These are phyloP conservation scores for Populus ilicifolia DNA, from an alignment of 345 rosid genomes.

Conservation along the genomic window DNA sequence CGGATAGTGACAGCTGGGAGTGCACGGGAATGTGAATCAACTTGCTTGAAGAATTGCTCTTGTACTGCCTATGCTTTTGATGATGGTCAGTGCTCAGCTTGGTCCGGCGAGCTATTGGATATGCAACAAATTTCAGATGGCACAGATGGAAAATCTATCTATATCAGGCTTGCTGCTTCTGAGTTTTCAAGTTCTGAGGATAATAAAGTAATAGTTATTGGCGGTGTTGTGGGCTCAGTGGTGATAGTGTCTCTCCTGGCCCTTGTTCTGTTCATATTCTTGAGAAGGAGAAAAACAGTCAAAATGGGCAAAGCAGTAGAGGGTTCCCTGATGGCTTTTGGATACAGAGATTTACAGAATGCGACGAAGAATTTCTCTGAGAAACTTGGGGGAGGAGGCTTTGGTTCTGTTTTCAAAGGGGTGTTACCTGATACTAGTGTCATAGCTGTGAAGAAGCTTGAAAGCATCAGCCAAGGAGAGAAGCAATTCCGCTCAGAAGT, in stretches of 20 bases:
- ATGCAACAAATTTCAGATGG: slow-evolving; percentile 33
- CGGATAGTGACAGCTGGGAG: slow-evolving; percentile 17
- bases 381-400: slow-evolving; percentile 79
- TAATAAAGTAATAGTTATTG: slow-evolving; percentile 32
- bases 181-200: slow-evolving; percentile 42
- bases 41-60: slow-evolving; percentile 52
- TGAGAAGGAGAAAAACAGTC: slow-evolving; percentile 30
- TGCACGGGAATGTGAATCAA: slow-evolving; percentile 33
- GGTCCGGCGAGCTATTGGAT: slow-evolving; percentile 52
- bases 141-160: slow-evolving; percentile 31
- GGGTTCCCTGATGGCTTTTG: slow-evolving; percentile 65
- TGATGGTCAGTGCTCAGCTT: slow-evolving; percentile 38
- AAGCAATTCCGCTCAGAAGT: slow-evolving; percentile 84
- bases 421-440: slow-evolving; percentile 52
- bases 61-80: slow-evolving; percentile 63
- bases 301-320: slow-evolving; percentile 35
- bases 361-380: slow-evolving; percentile 77
- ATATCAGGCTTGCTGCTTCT: slow-evolving; percentile 63
- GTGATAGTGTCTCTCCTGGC: slow-evolving; percentile 27
- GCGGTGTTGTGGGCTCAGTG: slow-evolving; percentile 40
- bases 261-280: slow-evolving; percentile 23
- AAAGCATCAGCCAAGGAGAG: slow-evolving; percentile 74
- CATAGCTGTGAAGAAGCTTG: slow-evolving; percentile 81
- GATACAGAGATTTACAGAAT: slow-evolving; percentile 54
- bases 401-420: slow-evolving; percentile 86